These are phyloP conservation scores for Pseudisothecium myosuroides DNA, from an alignment of 225 moss, liverwort and hornwort genomes.

Conservation along the genomic window DNA sequence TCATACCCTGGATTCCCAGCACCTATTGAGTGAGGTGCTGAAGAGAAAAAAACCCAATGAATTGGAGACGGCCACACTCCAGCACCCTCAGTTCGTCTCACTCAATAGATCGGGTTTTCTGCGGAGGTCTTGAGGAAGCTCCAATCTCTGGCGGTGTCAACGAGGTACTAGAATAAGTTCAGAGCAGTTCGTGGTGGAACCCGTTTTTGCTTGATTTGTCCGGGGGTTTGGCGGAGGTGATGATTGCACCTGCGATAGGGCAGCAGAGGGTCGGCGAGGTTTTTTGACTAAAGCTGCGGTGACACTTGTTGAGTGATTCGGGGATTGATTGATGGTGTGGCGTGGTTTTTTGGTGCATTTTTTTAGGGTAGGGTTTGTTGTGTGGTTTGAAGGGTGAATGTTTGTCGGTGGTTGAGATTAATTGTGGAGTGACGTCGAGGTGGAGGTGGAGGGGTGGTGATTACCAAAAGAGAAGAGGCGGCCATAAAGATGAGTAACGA, in stretches of 20 bases:
- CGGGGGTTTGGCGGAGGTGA: background rate
- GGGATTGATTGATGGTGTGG: background rate
- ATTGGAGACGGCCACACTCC: background rate
- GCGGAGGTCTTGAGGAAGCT: background rate
- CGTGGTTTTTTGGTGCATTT: background rate
- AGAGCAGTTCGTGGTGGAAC: background rate
- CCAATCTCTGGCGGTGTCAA: background rate
- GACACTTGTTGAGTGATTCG: background rate
- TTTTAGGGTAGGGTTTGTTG: slow-evolving; percentile 28
- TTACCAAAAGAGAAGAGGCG: background rate
- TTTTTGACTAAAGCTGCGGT: background rate
- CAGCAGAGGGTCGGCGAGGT: background rate
- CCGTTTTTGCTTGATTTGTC: background rate
- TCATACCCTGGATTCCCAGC: background rate
- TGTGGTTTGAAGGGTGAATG: background rate
- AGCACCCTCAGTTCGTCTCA: background rate
- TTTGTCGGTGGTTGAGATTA: background rate
- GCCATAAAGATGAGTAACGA: slow-evolving; percentile 59
- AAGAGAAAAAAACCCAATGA: background rate
- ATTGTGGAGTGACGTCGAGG: background rate
- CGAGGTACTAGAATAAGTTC: background rate
- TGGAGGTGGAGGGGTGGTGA: background rate
- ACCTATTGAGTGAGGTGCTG: background rate
- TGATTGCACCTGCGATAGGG: background rate
- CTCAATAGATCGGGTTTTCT: background rate